Conservation (phyloP, 495 filamentous ascomycete genomes). For the Hyphodiscus hymeniophilus region DNA sequence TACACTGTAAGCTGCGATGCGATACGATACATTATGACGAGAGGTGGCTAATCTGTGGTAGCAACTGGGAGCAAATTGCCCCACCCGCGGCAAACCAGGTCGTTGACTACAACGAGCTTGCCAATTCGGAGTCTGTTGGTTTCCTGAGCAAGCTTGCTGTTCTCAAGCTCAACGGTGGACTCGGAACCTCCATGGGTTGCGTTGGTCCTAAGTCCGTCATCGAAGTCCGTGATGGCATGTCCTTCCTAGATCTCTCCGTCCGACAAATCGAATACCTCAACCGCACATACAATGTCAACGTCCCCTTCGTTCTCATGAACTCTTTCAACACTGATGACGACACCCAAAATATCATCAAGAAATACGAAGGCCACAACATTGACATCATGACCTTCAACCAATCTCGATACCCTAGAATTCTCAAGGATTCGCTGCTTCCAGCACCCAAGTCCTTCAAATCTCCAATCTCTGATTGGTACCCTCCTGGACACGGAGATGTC, state of each 20-base stretch:
- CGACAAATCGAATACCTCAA: conserved; percentile 99
- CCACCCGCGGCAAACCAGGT: conserved; percentile 89
- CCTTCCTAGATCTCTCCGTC: conserved; percentile 97
- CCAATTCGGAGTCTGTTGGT: conserved; percentile 76
- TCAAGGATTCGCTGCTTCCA: conserved; percentile 95
- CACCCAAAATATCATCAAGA: conserved; percentile 99
- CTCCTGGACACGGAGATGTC: conserved; percentile 97
- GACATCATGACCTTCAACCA: conserved; percentile 99
- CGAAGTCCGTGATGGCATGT: conserved; percentile 99
- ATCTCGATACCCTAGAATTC: conserved; percentile 92
- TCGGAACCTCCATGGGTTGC: conserved; percentile 99
- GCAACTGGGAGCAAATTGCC: conserved; percentile 91
- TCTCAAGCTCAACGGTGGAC: conserved; percentile 97
- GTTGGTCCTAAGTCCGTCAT: conserved; percentile 99
- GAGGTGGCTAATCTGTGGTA: conserved; percentile 18
- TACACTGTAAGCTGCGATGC: conserved; percentile 49
- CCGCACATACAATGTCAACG: conserved; percentile 93
- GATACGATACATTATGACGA: background rate
- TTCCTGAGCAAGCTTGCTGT: conserved; percentile 98
- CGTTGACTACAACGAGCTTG: conserved; percentile 80
- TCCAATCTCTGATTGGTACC: conserved; percentile 94
- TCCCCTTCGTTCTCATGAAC: conserved; percentile 99
- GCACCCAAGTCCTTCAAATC: conserved; percentile 88
- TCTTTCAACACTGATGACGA: conserved; percentile 99
- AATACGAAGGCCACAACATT: conserved; percentile 99